Conservation (phyloP, 176 grass and related monocot species). For the Avena atlantica region DNA sequence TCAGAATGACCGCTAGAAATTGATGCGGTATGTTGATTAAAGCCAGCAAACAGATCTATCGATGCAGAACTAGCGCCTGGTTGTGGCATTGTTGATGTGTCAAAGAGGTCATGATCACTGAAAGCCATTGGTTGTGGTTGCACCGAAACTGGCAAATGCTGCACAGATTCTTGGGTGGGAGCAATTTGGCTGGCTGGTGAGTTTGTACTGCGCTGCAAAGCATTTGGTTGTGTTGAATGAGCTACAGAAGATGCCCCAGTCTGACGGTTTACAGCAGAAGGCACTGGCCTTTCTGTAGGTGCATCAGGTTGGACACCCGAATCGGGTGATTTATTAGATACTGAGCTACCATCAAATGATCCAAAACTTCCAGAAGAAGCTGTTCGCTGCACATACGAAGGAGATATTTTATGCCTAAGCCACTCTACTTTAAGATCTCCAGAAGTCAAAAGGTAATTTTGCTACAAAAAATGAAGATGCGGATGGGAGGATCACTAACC, state of each 20-base stretch:
- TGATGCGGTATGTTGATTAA: conserved; percentile 54
- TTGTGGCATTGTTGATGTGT: conserved; percentile 52
- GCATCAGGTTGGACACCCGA: conserved; percentile 53
- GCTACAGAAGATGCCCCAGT: conserved; percentile 41
- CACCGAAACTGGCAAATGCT: conserved; percentile 16
- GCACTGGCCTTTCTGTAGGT: conserved; percentile 55
- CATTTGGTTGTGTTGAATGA: conserved; percentile 46
- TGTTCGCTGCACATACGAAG: conserved; percentile 75
- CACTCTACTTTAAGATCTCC: conserved; percentile 27
- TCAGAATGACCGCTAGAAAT: conserved; percentile 41
- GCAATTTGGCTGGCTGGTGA: conserved; percentile 38
- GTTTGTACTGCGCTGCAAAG: conserved; percentile 34
- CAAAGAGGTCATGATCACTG: conserved; percentile 49
- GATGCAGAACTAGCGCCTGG: conserved; percentile 31
- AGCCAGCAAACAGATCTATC: conserved; percentile 73
- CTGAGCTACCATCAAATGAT: conserved; percentile 66
- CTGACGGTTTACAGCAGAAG: conserved; percentile 53
- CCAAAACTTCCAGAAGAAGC: conserved; percentile 85
- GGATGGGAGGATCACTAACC: conserved; percentile 50
- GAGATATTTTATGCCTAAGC: conserved; percentile 31
- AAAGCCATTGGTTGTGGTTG: conserved; percentile 41
- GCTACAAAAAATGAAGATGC: conserved; percentile 37
- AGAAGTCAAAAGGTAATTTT: conserved; percentile 30
- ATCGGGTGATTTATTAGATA: conserved; percentile 60
- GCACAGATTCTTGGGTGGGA: conserved; percentile 19